Evolutionary conservation across 2,329 filamentous ascomycete species (phyloP).

Genomic region (Lachnellula hyalina): DNA sequence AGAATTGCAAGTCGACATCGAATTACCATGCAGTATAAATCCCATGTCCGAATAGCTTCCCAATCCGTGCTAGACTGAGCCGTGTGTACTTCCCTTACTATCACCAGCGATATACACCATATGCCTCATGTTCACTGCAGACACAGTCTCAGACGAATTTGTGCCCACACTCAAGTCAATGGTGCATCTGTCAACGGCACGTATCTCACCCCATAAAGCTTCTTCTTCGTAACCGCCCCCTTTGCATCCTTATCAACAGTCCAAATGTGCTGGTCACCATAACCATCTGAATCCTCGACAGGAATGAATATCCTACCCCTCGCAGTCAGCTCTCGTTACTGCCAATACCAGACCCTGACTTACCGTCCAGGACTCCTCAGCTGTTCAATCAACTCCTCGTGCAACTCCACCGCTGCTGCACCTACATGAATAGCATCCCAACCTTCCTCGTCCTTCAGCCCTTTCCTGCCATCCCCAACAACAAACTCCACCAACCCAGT

Average conservation of each 20-base stretch:
- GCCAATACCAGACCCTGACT: conserved; percentile 7
- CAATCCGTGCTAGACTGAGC: no score
- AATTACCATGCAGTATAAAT: no score
- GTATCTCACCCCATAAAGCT: conserved; percentile 67
- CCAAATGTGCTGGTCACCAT: conserved; percentile 59
- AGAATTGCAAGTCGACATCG: no score
- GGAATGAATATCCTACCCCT: conserved; percentile 65
- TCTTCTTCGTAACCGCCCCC: conserved; percentile 56
- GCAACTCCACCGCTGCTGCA: conserved; percentile 71
- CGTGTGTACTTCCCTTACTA: no score
- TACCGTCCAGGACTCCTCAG: conserved; percentile 68
- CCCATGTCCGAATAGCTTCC: no score
- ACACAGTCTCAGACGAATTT: neutral
- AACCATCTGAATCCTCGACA: conserved; percentile 49
- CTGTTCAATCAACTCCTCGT: conserved; percentile 69
- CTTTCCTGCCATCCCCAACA: conserved; percentile 67
- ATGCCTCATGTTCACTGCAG: no score
- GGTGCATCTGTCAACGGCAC: conserved; percentile 72
- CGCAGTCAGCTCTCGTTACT: conserved; percentile 6
- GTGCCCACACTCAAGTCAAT: neutral
- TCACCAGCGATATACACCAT: no score
- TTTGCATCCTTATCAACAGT: conserved; percentile 65
- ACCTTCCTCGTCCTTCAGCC: conserved; percentile 47
- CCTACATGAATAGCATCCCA: conserved; percentile 98
- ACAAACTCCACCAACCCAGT: conserved; percentile 65